Evolutionary conservation across 140 eudicot species (phyloP), one percentile per base, ranked within the genome.

Genomic region (Eryngium alpinum): DNA sequence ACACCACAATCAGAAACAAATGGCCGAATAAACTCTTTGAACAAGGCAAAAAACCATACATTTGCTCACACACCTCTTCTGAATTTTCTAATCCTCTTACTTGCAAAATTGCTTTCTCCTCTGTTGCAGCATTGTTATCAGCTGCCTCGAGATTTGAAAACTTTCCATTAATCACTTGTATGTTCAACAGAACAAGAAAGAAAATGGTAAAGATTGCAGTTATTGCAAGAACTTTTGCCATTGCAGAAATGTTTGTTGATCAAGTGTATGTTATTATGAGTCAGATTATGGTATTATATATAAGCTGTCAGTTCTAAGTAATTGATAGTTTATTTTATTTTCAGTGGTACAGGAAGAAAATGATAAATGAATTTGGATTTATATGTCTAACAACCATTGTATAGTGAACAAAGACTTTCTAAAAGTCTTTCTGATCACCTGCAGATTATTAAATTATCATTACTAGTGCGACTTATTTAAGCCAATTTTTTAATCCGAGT

Each of bases 1-100:
- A 87, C 10, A 87, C 88, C 24, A 85, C 25, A 70, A 87, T 85
- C n/a, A 87, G 80, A 80, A 87, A 87, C 77, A 87, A 49, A 50
- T 87, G 84, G 13, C 90, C 90, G 0, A 79, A n/a, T 43, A 60
- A 27, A 22, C n/a, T 87, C 38, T 50, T 49, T 24, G 90, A 81
- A 33, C 90, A 87, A 1, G 90, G 90, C 81, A 87, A 46, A 52
- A 87, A 85, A 3, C 87, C 90, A 46, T 87, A 87, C 82, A 82
- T 82, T 24, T 87, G 86, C 82, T 86, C 89, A 69, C 89, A 86
- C 27, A 32, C 31, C 78, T 77, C 79, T 25, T 76, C 15, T 0
- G 88, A 85, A 81, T 50, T 63, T 31, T 70, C 75, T 14, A 34
- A 28, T 17, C 74, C 74, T 14, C 29, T 31, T 1, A 69, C 9